Conservation (phyloP, 108 stramenopile genomes). For the Cyclotella choctawhatcheeana region DNA sequence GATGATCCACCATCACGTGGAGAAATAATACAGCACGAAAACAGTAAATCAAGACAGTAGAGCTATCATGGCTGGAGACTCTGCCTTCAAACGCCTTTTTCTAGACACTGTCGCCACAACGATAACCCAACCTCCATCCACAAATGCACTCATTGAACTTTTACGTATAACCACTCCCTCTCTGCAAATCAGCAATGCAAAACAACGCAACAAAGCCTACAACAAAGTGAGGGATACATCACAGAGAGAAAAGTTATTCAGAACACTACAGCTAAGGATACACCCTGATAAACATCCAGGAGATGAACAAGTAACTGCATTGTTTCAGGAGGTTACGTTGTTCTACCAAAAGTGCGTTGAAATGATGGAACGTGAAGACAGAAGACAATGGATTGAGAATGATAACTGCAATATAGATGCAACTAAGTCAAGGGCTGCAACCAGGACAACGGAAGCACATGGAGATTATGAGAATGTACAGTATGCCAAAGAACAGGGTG, state of each 20-base stretch:
- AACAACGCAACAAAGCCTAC: background rate
- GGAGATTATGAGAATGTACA: slow-evolving; percentile 16
- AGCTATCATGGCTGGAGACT: slow-evolving; percentile 14
- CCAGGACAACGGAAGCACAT: background rate
- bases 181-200: background rate
- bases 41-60: too few relatives aligned
- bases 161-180: slow-evolving; percentile 23
- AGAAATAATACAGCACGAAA: too few relatives aligned
- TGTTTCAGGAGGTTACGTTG: slow-evolving; percentile 27
- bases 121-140: slow-evolving; percentile 15
- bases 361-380: slow-evolving; percentile 9
- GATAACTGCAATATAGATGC: background rate
- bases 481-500: background rate
- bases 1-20: too few relatives aligned
- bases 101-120: slow-evolving; percentile 25
- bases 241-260: slow-evolving; percentile 18
- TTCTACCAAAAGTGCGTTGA: slow-evolving; percentile 23
- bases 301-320: slow-evolving; percentile 20
- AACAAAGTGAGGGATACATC: slow-evolving; percentile 13
- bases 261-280: slow-evolving; percentile 21
- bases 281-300: slow-evolving; percentile 31
- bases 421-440: background rate
- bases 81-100: slow-evolving; percentile 26
- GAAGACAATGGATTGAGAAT: slow-evolving; percentile 1
- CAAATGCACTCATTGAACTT: slow-evolving; percentile 20